Base-by-base conservation (phyloP, 768 basidiomycete genomes). In the Cyclocybe cylindracea region DNA sequence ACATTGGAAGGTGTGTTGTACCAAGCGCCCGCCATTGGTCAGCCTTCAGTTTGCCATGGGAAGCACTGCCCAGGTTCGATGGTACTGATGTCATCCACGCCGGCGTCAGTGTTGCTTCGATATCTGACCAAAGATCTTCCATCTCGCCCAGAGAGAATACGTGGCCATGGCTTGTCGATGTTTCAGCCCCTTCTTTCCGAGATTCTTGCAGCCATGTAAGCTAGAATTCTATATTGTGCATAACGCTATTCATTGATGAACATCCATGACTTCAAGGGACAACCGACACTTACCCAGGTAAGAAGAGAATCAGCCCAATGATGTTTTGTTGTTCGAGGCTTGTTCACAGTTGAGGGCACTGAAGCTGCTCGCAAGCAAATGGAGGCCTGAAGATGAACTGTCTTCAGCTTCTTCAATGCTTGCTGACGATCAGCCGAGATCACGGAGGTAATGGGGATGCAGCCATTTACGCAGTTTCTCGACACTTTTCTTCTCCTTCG, bases 1-100 rank as follows among this genome's bases (percentile, higher is more conserved):
- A 64, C 6, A 70, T 54, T 0, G 68, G 71, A 16, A 76, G 61
- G 46, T 72, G 51, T 6, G 70, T 43, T 0, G 62, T 61, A 14
- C 69, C 66, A 7, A 72, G 51, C 0, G 60, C 62, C 0, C 67
- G 61, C 76, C 75, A 78, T 54, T 73, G 55, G 42, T 71, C 67
- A 8, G 71, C 62, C 19, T 68, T 69, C 16, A 70, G 51, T 42
- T 69, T 70, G n/a, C 66, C 62, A 31, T 66, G 58, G 0, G 44
- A 34, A 4, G 59, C 44, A n/a, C 54, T 37, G 13, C 63, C 62
- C 14, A 66, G 46, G 39, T 66, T 51, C 34, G 34, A 10, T 2
- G 69, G 64, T 2, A 64, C 53, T 3, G 55, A 56, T 9, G 55
- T 55, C 5, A 65, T 16, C 16, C 16, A 16, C 16, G 16, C 16